phyloP scores from a whole-genome alignment of 1,139 yeast genomes.

The Hyphopichia buzzinii region DNA sequence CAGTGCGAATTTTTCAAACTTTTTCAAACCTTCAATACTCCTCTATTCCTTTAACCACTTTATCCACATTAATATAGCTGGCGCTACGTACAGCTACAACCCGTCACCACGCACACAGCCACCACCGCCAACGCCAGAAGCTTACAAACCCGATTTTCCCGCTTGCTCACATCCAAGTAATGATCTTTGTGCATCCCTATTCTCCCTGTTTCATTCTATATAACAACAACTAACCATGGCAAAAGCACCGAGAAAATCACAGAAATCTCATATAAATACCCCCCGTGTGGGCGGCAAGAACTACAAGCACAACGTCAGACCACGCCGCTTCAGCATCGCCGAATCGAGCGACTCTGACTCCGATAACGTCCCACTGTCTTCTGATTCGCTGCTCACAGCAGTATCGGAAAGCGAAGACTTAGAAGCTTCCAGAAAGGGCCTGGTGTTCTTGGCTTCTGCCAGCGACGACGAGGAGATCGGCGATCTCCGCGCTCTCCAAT shows the following conservation, averaged over 20 bases:
- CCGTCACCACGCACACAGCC: too few species aligned
- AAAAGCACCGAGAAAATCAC: conserved; percentile 28
- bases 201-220: too few species aligned
- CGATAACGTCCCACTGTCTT: conserved; percentile 17
- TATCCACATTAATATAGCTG: too few species aligned
- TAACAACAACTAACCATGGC: conserved; percentile 18
- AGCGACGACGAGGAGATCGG: conserved; percentile 9
- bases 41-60: too few species aligned
- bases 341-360: conserved; percentile 34
- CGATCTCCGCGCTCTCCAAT: conserved; percentile 11
- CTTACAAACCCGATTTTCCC: too few species aligned
- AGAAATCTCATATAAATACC: conserved; percentile 10
- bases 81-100: too few species aligned
- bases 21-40: too few species aligned
- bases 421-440: conserved; percentile 12
- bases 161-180: too few species aligned
- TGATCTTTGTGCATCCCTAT: too few species aligned
- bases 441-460: conserved; percentile 7
- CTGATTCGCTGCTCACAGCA: conserved; percentile 42
- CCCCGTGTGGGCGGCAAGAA: conserved; percentile 32
- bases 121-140: too few species aligned
- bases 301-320: conserved; percentile 10
- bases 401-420: conserved; percentile 36
- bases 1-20: too few species aligned
- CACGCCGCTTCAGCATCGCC: conserved; percentile 44